phyloP scores from a whole-genome alignment of 129 eudicot species.

The Silybum marianum region DNA sequence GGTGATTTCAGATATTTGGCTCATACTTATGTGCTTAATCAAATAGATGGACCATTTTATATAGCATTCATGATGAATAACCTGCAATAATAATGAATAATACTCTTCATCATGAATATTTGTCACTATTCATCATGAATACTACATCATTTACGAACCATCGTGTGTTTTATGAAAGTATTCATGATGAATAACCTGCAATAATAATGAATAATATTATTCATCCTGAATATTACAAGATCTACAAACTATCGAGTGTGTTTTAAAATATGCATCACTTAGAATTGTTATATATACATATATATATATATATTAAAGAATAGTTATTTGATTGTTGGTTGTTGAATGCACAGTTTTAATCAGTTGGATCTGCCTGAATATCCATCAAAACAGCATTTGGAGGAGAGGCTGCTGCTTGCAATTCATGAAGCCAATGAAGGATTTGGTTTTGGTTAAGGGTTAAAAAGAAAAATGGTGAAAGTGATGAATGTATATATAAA shows the following conservation, averaged over 20 bases:
- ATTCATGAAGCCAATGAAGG: conserved; percentile 98
- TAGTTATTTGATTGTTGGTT: background rate
- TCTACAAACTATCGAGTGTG: background rate
- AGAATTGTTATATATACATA: too few relatives aligned
- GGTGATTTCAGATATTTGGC: background rate
- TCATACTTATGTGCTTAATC: background rate
- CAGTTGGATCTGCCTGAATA: conserved; percentile 95
- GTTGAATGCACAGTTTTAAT: conserved; percentile 83
- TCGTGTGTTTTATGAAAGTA: background rate
- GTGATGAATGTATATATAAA: background rate
- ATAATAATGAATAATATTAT: background rate
- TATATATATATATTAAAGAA: background rate
- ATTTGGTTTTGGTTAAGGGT: conserved; percentile 87
- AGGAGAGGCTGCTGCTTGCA: conserved; percentile 90
- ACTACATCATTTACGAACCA: too few relatives aligned
- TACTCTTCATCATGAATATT: background rate
- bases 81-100: background rate
- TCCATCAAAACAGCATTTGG: conserved; percentile 83
- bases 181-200: too few relatives aligned
- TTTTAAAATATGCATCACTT: too few relatives aligned
- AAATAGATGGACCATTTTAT: background rate
- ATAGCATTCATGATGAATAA: background rate
- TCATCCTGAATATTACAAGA: background rate
- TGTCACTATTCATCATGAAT: background rate
- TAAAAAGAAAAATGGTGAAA: conserved; percentile 29